phyloP scores from a whole-genome alignment of 805 yeast genomes.

The Candida andamanensis region DNA sequence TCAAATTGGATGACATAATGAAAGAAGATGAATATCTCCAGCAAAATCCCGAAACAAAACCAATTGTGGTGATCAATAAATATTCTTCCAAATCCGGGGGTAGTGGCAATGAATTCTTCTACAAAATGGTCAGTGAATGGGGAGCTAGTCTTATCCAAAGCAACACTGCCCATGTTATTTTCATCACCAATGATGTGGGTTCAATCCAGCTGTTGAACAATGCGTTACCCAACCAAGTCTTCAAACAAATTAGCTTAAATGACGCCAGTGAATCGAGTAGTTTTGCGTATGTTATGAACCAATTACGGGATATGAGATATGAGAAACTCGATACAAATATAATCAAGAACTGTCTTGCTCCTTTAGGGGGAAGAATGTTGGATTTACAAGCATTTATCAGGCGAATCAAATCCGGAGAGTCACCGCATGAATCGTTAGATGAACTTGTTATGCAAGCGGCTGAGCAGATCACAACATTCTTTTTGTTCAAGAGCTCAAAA shows the following conservation, averaged over 20 bases:
- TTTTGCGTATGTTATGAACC: slow-evolving; percentile 59
- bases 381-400: slow-evolving; percentile 88
- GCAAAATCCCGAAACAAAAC: slow-evolving; percentile 79
- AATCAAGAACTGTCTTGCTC: slow-evolving; percentile 58
- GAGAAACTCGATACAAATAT: slow-evolving; percentile 12
- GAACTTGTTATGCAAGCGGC: slow-evolving; percentile 83
- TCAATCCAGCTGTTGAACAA: slow-evolving; percentile 61
- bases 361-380: slow-evolving; percentile 92
- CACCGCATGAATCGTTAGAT: slow-evolving; percentile 65
- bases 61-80: slow-evolving; percentile 79
- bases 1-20: slow-evolving; percentile 22
- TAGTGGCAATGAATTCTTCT: slow-evolving; percentile 53
- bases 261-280: slow-evolving; percentile 80
- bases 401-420: slow-evolving; percentile 83
- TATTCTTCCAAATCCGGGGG: slow-evolving; percentile 51
- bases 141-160: slow-evolving; percentile 69
- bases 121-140: slow-evolving; percentile 82
- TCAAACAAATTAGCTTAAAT: slow-evolving; percentile 65
- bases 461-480: slow-evolving; percentile 82
- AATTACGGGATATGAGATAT: slow-evolving; percentile 31
- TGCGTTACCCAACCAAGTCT: slow-evolving; percentile 82
- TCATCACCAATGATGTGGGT: slow-evolving; percentile 82
- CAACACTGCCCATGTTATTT: slow-evolving; percentile 85
- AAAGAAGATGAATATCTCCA: slow-evolving; percentile 81
- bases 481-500: slow-evolving; percentile 32